Conservation (phyloP, 2,329 filamentous ascomycete species). For the Fusarium liriodendri region DNA sequence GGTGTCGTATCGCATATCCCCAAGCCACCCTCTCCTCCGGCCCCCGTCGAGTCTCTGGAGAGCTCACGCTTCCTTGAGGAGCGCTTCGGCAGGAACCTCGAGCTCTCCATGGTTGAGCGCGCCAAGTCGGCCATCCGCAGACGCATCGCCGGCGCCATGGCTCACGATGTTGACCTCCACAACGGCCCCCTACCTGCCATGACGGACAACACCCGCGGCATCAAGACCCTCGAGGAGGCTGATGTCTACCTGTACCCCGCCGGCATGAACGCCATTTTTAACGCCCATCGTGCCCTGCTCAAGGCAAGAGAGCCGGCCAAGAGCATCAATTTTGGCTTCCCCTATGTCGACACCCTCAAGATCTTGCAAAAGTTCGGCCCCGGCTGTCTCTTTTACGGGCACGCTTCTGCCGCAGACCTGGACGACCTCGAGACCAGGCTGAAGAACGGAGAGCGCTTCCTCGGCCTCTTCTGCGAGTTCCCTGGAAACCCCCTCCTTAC, state of each 20-base stretch:
- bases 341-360: conserved; percentile 96
- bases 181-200: conserved; percentile 38
- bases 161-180: conserved; percentile 71
- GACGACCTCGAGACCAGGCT: conserved; percentile 84
- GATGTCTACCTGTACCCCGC: conserved; percentile 91
- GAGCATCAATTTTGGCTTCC: conserved; percentile 95
- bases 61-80: conserved; percentile 89
- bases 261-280: conserved; percentile 97
- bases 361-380: conserved; percentile 94
- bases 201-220: conserved; percentile 62
- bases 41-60: conserved; percentile 65
- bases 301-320: conserved; percentile 71
- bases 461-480: conserved; percentile 94
- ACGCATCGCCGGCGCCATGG: conserved; percentile 88
- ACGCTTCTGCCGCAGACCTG: conserved; percentile 80
- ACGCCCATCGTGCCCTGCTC: conserved; percentile 81
- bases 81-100: conserved; percentile 91
- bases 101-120: conserved; percentile 79
- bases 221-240: conserved; percentile 78
- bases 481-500: conserved; percentile 91
- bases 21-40: conserved; percentile 32
- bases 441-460: conserved; percentile 77
- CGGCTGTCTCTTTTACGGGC: conserved; percentile 88
- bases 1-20: conserved; percentile 23
- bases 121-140: conserved; percentile 88